Evolutionary conservation across 495 filamentous ascomycete genomes (phyloP).

Genomic region (Xylaria sp.): DNA sequence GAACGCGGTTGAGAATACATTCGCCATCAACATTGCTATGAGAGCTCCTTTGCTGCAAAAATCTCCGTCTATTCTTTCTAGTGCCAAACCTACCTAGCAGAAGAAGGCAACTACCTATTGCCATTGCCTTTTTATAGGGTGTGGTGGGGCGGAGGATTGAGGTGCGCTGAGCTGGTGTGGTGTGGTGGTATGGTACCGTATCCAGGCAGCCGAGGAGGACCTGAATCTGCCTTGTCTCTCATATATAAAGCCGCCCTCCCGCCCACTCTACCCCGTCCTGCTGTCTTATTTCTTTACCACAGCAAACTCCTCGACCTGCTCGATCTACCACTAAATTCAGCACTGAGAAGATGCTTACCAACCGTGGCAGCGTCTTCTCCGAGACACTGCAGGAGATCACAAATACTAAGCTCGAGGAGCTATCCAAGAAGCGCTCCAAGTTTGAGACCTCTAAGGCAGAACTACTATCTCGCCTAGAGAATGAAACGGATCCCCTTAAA

Average conservation of each 20-base stretch:
- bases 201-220: too few relatives aligned
- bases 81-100: background rate
- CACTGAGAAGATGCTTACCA: background rate
- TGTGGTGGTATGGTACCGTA: too few relatives aligned
- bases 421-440: slow-evolving; percentile 63
- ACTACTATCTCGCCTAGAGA: slow-evolving; percentile 39
- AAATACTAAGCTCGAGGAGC: slow-evolving; percentile 66
- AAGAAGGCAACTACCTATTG: background rate
- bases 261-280: background rate
- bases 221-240: background rate
- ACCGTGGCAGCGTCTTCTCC: slow-evolving; percentile 52
- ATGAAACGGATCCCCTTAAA: slow-evolving; percentile 37
- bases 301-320: background rate
- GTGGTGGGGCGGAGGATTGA: too few relatives aligned
- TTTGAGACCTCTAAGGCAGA: slow-evolving; percentile 56
- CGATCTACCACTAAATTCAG: background rate
- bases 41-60: background rate
- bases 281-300: background rate
- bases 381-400: slow-evolving; percentile 72
- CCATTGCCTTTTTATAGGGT: background rate
- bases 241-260: slow-evolving; percentile 1
- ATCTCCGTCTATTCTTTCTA: background rate
- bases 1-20: background rate
- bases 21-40: background rate
- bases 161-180: too few relatives aligned